Evolutionary conservation across 345 rosid genomes (phyloP).

Genomic region (Aethionema arabicum): DNA sequence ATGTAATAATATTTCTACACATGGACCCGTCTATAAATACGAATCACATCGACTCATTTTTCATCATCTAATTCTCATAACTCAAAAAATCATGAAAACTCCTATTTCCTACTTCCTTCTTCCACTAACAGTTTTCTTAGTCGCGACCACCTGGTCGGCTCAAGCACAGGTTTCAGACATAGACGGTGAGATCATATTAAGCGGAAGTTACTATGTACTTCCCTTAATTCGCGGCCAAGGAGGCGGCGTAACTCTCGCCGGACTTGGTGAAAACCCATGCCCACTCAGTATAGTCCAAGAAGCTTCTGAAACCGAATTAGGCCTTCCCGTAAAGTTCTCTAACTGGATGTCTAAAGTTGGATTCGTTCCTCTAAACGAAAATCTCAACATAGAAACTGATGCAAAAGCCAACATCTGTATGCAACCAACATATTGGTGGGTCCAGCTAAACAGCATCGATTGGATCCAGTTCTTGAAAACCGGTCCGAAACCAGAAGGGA

Average conservation of each 20-base stretch:
- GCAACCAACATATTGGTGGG: not conserved
- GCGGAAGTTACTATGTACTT: conserved; percentile 19
- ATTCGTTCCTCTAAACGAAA: conserved; percentile 3
- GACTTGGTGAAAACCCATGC: not conserved
- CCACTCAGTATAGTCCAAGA: conserved; percentile 3
- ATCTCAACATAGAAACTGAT: conserved; percentile 14
- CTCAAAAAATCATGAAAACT: conserved; percentile 1
- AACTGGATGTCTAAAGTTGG: conserved; percentile 19
- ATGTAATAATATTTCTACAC: not conserved
- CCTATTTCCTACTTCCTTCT: conserved; percentile 20
- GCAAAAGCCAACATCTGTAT: not conserved
- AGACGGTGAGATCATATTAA: not conserved
- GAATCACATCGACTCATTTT: not conserved
- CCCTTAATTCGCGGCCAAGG: conserved; percentile 8
- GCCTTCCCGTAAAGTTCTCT: conserved; percentile 19
- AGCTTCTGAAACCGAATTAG: not conserved
- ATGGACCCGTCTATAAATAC: not conserved
- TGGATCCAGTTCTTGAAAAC: not conserved
- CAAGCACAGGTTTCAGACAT: conserved; percentile 3
- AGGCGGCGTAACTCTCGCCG: conserved; percentile 10
- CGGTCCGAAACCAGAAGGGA: not conserved
- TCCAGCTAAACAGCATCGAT: not conserved
- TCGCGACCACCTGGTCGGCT: not conserved
- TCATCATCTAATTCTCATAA: not conserved
- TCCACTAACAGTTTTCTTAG: conserved; percentile 9